Base-by-base conservation (phyloP, 768 basidiomycete genomes). In the Coprinopsis sp. region DNA sequence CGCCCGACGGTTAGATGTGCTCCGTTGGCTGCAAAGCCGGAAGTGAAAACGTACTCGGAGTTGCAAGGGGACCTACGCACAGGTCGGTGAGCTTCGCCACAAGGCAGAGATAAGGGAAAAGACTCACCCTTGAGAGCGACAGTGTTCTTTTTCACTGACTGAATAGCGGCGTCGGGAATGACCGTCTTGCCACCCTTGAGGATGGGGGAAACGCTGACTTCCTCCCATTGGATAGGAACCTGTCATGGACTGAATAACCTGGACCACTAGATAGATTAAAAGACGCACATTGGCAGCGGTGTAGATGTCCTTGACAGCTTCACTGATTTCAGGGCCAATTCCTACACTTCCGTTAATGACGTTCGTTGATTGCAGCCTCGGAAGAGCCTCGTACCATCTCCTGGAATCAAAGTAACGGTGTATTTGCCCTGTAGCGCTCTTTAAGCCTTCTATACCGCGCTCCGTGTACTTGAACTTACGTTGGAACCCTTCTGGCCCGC, bases 211-310 rank as follows among this genome's bases (percentile, higher is more conserved):
- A 99, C 96, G 63, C 86, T 89, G 65, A 97, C 95, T 70, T 98
- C 96, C 66, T 99, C 96, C 96, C 96, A 99, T 69, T 91, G 79
- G 58, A 99, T 96, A 36, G 96, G 96, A 21, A 96, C 95, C 92
- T 95, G 27, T 41, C n/a, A 24, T 11, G 37, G 19, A 31, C 54
- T 19, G 50, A 42, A 18, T 22, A 44, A 51, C 24, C 18, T 13
- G 18, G 41, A 44, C 27, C 13, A 52, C 19, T 21, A 22, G 27
- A 40, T 3, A 51, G 13, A 3, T 14, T 13, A 18, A 46, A 7
- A 13, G 31, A 57, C 68, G 42, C 59, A 91, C 92, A 44, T 87
- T 78, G 54, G 96, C 95, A 54, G 89, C 87, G 29, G 73, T 70
- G 68, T 95, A 98, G 62, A 99, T 98, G 53, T 82, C 73, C 71